A percentile compares a stretch with the other conserved stretches of the same genome.
Evolutionary conservation across 208 protist species (phyloP).

Genomic region (Leptomonas pyrrhocoris): DNA sequence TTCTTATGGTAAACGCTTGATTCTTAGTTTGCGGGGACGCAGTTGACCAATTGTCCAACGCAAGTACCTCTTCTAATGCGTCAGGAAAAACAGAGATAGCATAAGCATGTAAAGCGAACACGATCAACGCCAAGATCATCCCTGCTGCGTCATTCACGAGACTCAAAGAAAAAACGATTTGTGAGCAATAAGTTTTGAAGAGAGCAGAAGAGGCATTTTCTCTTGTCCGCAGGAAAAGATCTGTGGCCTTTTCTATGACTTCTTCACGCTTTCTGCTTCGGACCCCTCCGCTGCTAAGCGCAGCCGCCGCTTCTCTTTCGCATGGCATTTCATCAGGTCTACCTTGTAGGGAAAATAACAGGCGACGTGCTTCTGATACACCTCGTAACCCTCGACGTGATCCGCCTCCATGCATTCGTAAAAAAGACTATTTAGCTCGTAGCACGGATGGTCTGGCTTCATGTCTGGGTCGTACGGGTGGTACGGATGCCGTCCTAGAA

Average conservation of each 20-base stretch:
- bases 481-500: slow-evolving; percentile 86
- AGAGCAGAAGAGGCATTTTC: not conserved
- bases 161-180: not conserved
- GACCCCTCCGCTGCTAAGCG: slow-evolving; percentile 22
- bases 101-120: too few species aligned
- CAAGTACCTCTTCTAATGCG: too few species aligned
- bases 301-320: slow-evolving; percentile 60
- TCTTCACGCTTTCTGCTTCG: not conserved
- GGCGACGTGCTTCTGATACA: slow-evolving; percentile 86
- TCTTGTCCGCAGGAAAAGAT: not conserved
- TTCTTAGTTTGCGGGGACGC: too few species aligned
- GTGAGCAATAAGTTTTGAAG: not conserved
- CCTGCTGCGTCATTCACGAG: too few species aligned
- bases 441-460: slow-evolving; percentile 67
- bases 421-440: slow-evolving; percentile 64
- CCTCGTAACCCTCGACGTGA: slow-evolving; percentile 77
- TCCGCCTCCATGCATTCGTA: slow-evolving; percentile 82
- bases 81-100: too few species aligned
- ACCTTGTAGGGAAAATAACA: slow-evolving; percentile 89
- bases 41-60: too few species aligned
- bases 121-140: too few species aligned
- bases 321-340: slow-evolving; percentile 88
- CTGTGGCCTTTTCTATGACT: not conserved
- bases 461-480: slow-evolving; percentile 85
- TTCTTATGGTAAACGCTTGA: too few species aligned